Conservation (phyloP, 164 flowering plant genomes). For the Tinospora cordifolia region DNA sequence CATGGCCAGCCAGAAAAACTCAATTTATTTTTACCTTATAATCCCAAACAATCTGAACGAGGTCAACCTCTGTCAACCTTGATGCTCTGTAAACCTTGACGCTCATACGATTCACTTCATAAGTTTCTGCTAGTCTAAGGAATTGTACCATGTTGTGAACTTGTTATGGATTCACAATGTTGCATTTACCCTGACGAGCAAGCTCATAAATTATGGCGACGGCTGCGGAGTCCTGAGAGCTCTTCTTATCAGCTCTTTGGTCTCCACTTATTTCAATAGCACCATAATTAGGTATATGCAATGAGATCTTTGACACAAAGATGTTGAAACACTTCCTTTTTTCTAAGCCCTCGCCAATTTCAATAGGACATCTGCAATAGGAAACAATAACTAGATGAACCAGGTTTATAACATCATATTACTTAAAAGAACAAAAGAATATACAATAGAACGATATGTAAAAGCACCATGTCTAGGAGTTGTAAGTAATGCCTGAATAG, state of each 20-base stretch:
- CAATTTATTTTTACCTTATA: not conserved
- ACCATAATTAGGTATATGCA: constrained; percentile 52
- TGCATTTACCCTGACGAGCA: constrained; percentile 37
- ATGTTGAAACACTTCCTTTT: constrained; percentile 33
- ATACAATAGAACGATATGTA: not conserved
- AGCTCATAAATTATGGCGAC: constrained; percentile 53
- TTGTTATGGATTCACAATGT: constrained; percentile 22
- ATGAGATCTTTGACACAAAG: constrained; percentile 43
- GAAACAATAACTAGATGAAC: not conserved
- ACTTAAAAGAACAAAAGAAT: not conserved
- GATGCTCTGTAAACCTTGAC: not conserved
- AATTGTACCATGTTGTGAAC: not conserved
- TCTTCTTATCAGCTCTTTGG: constrained; percentile 69
- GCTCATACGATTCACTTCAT: not conserved
- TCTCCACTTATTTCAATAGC: constrained; percentile 50
- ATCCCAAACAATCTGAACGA: not conserved
- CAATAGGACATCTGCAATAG: constrained; percentile 33
- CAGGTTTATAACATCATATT: not conserved
- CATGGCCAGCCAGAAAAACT: too few species aligned
- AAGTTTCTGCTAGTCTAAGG: not conserved
- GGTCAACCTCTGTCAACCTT: not conserved
- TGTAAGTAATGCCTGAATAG: not conserved
- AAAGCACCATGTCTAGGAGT: not conserved
- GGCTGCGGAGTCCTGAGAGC: constrained; percentile 78
- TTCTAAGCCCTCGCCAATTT: constrained; percentile 41